phyloP scores from a whole-genome alignment of 164 flowering plant species.

The Houttuynia cordata region DNA sequence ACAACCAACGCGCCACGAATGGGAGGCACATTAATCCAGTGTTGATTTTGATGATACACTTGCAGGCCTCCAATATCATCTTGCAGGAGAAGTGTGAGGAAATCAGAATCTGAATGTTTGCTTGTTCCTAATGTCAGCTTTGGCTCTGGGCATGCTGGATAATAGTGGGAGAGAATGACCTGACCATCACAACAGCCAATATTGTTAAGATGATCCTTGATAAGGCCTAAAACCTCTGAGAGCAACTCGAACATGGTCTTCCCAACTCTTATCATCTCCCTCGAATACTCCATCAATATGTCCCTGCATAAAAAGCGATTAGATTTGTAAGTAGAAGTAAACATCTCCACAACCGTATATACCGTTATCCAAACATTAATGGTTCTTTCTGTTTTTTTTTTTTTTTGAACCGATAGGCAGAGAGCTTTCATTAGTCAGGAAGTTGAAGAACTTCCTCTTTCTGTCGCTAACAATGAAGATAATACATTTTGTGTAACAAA shows the following conservation, averaged over 20 bases:
- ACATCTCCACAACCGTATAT: too few species aligned
- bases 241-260: constrained; percentile 14
- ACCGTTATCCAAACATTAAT: too few species aligned
- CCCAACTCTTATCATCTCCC: constrained; percentile 8
- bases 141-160: constrained; percentile 26
- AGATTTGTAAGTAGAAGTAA: too few species aligned
- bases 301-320: constrained; percentile 8
- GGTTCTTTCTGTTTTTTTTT: too few species aligned
- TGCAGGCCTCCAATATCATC: constrained; percentile 23
- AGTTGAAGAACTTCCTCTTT: too few species aligned
- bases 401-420: too few species aligned
- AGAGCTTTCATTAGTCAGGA: too few species aligned
- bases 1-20: constrained; percentile 16
- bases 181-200: constrained; percentile 14
- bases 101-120: constrained; percentile 21
- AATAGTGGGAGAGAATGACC: constrained; percentile 11
- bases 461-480: too few species aligned
- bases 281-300: constrained; percentile 8
- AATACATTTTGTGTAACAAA: too few species aligned
- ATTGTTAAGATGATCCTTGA: constrained; percentile 9
- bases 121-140: constrained; percentile 11
- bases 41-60: constrained; percentile 10
- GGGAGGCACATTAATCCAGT: constrained; percentile 21
- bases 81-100: constrained; percentile 25
- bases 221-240: constrained; percentile 27